A percentile compares a stretch with the other conserved stretches of the same genome.
These are phyloP conservation scores for Coelastrella sp. DNA, from an alignment of 139 green algal species.

Conservation along the genomic window DNA sequence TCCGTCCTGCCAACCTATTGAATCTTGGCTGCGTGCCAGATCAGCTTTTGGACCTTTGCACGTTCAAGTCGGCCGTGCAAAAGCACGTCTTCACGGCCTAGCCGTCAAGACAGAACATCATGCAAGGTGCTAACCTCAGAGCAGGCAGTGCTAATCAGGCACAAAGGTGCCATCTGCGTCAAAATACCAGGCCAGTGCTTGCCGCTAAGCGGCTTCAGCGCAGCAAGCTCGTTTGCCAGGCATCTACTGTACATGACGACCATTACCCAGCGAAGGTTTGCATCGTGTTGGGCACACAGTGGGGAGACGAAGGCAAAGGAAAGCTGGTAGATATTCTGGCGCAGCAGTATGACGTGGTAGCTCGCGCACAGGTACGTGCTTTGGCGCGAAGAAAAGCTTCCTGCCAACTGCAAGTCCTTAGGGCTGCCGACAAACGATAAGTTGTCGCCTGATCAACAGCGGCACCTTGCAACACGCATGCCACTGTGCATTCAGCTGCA, in stretches of 20 bases:
- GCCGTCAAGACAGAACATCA: background rate
- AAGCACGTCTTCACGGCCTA: background rate
- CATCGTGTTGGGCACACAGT: constrained; percentile 97
- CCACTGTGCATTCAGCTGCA: background rate
- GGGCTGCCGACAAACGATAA: background rate
- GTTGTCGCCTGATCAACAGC: too few relatives aligned
- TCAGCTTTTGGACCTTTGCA: background rate
- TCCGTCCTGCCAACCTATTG: too few relatives aligned
- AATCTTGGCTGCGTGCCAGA: too few relatives aligned
- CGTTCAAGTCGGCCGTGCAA: background rate
- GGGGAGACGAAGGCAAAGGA: constrained; percentile 99
- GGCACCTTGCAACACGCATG: background rate
- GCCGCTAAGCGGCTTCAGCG: background rate
- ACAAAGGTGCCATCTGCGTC: background rate
- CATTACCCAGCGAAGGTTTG: constrained; percentile 77
- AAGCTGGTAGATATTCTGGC: constrained; percentile 99
- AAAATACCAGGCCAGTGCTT: background rate
- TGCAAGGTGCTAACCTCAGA: background rate
- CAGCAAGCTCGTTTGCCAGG: constrained; percentile 12
- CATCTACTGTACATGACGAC: constrained; percentile 33
- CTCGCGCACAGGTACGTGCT: constrained; percentile 87
- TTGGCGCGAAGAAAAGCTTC: background rate
- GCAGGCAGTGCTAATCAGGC: background rate
- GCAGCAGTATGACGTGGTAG: constrained; percentile 96
- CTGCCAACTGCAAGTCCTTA: background rate